Conservation (phyloP, 257 asterid genomes). For the Solanum chilense region DNA sequence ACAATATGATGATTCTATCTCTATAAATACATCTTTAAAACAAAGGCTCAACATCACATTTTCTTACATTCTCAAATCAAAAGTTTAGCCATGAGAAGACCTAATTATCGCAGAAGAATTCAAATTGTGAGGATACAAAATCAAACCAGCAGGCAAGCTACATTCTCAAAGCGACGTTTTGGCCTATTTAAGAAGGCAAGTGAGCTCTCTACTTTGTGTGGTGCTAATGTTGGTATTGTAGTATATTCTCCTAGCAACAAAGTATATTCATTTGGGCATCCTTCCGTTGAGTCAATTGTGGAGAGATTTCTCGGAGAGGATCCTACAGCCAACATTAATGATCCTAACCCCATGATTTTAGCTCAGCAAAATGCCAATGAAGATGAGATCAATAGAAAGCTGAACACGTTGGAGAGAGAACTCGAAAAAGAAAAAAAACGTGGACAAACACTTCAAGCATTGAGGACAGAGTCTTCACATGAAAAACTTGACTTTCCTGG, state of each 20-base stretch:
- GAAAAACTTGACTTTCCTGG: background rate
- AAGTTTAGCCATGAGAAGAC: background rate
- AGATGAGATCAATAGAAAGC: background rate
- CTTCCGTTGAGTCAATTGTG: background rate
- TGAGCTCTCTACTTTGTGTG: background rate
- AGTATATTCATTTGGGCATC: background rate
- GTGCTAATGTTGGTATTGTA: background rate
- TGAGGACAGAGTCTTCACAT: background rate
- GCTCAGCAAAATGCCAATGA: background rate
- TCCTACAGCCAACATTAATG: background rate
- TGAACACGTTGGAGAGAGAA: background rate
- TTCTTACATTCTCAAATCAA: background rate
- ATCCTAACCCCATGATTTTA: background rate
- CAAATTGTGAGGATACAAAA: background rate
- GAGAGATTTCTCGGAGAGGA: background rate
- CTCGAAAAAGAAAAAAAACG: background rate
- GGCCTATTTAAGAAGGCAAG: background rate
- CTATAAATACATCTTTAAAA: background rate
- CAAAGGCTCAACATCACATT: background rate
- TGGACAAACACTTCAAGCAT: background rate
- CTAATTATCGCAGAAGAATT: background rate
- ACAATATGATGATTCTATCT: background rate
- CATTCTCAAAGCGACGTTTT: background rate
- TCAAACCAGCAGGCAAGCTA: background rate
- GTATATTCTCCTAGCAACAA: background rate